Percentiles rank a stretch among this genome's conserved stretches.
Evolutionary conservation across 2,329 filamentous ascomycete species (phyloP).

Genomic region (Phoma herbarum): DNA sequence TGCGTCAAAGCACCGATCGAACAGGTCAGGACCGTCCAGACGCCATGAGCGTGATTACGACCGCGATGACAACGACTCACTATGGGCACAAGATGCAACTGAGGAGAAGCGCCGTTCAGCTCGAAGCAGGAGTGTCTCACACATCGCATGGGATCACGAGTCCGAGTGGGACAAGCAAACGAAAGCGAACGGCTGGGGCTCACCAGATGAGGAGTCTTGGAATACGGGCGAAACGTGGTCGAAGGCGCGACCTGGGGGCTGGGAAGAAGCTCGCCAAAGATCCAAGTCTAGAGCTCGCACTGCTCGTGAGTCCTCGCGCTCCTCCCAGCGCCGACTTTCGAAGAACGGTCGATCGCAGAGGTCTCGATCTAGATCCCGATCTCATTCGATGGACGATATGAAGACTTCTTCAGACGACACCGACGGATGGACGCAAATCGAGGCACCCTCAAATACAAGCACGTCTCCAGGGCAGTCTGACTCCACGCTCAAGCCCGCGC

Average conservation of each 20-base stretch:
- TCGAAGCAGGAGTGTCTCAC: constrained; percentile 15
- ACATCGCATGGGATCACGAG: constrained; percentile 24
- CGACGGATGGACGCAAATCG: constrained; percentile 15
- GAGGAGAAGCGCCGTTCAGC: constrained; percentile 13
- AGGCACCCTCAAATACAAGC: constrained; percentile 14
- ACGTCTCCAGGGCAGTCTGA: constrained; percentile 23
- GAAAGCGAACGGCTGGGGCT: constrained; percentile 22
- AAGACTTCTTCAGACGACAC: constrained; percentile 22
- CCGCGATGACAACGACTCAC: background rate
- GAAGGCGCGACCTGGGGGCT: constrained; percentile 4
- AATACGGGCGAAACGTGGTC: constrained; percentile 30
- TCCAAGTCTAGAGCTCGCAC: constrained; percentile 2
- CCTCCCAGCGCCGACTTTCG: background rate
- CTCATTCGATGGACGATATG: background rate
- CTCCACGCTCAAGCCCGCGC: constrained; percentile 22
- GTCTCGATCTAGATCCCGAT: background rate
- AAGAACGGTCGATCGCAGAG: background rate
- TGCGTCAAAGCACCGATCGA: background rate
- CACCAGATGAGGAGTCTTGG: constrained; percentile 32
- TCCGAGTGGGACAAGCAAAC: constrained; percentile 22
- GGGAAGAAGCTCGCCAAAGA: constrained; percentile 7
- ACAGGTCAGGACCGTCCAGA: background rate
- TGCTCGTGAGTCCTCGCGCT: background rate
- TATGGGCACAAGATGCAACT: constrained; percentile 16
- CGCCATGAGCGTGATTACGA: background rate